Evolutionary conservation across 106 monocot genomes (phyloP).

Genomic region (Dendrobium catenatum): DNA sequence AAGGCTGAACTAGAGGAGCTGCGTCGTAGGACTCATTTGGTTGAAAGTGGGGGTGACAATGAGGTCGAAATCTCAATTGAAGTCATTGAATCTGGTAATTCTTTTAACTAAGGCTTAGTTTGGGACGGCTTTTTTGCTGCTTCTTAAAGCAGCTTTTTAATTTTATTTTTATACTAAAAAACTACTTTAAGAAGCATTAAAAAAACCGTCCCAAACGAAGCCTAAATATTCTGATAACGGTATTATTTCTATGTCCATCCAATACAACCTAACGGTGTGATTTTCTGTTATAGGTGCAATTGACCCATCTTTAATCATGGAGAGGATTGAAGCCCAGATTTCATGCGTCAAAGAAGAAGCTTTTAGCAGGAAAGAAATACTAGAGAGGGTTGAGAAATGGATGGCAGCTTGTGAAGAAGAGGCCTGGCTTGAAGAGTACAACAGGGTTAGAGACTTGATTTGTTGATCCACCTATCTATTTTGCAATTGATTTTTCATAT

Average conservation of each 20-base stretch:
- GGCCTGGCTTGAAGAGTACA: constrained; percentile 76
- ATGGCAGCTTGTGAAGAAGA: constrained; percentile 62
- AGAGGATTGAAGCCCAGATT: constrained; percentile 55
- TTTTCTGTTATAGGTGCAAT: constrained; percentile 36
- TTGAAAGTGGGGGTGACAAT: constrained; percentile 18
- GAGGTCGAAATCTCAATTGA: constrained; percentile 28
- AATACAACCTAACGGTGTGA: not conserved
- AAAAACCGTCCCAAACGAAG: too few species aligned
- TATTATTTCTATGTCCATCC: not conserved
- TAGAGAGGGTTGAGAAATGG: constrained; percentile 77
- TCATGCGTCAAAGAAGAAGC: constrained; percentile 54
- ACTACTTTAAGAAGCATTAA: too few species aligned
- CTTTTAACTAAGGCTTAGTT: not conserved
- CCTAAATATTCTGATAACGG: not conserved
- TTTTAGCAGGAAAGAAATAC: constrained; percentile 61
- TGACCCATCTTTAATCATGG: constrained; percentile 46
- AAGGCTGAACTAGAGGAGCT: constrained; percentile 50
- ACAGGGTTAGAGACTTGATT: constrained; percentile 29
- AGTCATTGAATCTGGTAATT: constrained; percentile 35
- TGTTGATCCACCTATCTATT: not conserved
- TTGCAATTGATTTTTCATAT: not conserved
- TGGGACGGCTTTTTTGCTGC: too few species aligned
- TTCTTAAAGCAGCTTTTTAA: too few species aligned
- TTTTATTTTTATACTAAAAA: too few species aligned
- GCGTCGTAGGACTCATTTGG: constrained; percentile 31